Percentiles rank a stretch among this genome's conserved stretches.
These are phyloP conservation scores for Gastrodia elata DNA, from an alignment of 106 monocot genomes.

Conservation along the genomic window DNA sequence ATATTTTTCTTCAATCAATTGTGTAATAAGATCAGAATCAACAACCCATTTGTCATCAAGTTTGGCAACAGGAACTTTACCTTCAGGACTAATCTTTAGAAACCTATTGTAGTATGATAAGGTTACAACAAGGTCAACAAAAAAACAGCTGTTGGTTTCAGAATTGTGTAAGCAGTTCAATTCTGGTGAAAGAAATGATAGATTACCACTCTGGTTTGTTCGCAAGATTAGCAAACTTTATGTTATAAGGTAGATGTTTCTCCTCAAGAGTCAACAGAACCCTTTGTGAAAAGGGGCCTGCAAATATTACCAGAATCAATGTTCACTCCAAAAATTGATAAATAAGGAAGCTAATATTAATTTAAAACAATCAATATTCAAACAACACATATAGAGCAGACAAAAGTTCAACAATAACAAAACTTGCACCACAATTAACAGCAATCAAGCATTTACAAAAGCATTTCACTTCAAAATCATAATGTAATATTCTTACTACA, in stretches of 20 bases:
- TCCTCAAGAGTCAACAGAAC: constrained; percentile 84
- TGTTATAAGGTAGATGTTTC: constrained; percentile 65
- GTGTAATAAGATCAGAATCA: constrained; percentile 65
- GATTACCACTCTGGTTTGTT: constrained; percentile 80
- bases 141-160: not conserved
- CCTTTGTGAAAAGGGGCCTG: constrained; percentile 90
- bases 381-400: not conserved
- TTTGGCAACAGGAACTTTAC: constrained; percentile 54
- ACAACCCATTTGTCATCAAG: constrained; percentile 56
- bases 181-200: not conserved
- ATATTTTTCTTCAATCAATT: constrained; percentile 54
- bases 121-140: not conserved
- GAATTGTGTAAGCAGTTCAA: not conserved
- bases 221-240: constrained; percentile 65
- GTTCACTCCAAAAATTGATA: not conserved
- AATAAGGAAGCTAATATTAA: not conserved
- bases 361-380: not conserved
- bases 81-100: constrained; percentile 39
- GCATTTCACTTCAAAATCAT: not conserved
- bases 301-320: constrained; percentile 6
- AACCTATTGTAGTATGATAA: constrained; percentile 27
- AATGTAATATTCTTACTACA: not conserved
- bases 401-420: not conserved
- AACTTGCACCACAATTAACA: not conserved
- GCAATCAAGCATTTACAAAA: not conserved